Evolutionary conservation across 176 grass and related monocot species (phyloP), one percentile per base, ranked within the genome.

Genomic region (Stipa capillata): DNA sequence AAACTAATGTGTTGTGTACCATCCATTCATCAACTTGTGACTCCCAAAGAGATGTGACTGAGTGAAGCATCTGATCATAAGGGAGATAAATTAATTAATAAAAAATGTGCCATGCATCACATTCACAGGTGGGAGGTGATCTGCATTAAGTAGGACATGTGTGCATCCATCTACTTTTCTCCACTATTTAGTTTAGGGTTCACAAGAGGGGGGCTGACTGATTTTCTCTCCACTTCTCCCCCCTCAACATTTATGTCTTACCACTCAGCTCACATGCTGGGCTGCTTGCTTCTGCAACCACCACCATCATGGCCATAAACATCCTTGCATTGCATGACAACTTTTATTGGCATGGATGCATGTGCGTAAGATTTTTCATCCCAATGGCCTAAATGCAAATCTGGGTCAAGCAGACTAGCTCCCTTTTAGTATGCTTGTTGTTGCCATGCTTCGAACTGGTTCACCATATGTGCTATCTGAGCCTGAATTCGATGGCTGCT

Each of bases 81-180:
- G 37, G 62, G 47, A 70, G 29, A 8, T 44, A 40, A 74, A 23
- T 34, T 66, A 59, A 74, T 12, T 25, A 35, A 50, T 75, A 81
- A 56, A 67, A 66, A 62, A 48, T 67, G 33, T 34, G 77, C 21
- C 67, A 57, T 69, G 78, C 50, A 90, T 92, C 84, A 90, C 36
- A 84, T 81, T 85, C 81, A 97, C 79, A 88, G 70, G 87, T 69
- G 71, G 72, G 86, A 29, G 75, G 87, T 97, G 93, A 90, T 83
- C 70, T 76, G 74, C 90, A 90, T 97, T 97, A 86, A 88, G 34
- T 85, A 31, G 54, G 67, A 70, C 73, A 83, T 74, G 56, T 83
- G 87, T 81, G 75, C 79, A 55, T 49, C 56, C 71, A 71, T 78
- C 82, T 66, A 84, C 90, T 82, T 88, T 90, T 86, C 69, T 65